These are phyloP conservation scores for Halophytophthora batemanensis DNA, from an alignment of 352 stramenopile species.

Conservation along the genomic window DNA sequence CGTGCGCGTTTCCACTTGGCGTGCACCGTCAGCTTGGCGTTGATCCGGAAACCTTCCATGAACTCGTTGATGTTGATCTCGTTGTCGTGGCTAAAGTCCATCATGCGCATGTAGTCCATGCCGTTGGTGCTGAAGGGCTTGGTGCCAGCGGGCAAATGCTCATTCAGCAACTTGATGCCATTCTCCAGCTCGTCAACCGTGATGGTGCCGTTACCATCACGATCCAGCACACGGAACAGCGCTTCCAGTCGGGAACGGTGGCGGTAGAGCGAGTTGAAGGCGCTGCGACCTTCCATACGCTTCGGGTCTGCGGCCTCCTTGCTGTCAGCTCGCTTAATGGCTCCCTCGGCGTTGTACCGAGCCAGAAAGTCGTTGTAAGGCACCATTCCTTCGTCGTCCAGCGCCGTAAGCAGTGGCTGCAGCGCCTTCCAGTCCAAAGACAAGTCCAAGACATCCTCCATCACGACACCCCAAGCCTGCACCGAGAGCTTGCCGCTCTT, in stretches of 20 bases:
- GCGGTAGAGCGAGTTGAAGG: slow-evolving; percentile 83
- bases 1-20: slow-evolving; percentile 84
- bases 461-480: slow-evolving; percentile 54
- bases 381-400: slow-evolving; percentile 65
- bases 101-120: slow-evolving; percentile 80
- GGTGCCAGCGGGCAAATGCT: slow-evolving; percentile 61
- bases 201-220: slow-evolving; percentile 80
- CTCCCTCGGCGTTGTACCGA: slow-evolving; percentile 70
- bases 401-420: slow-evolving; percentile 68
- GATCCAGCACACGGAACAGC: slow-evolving; percentile 80
- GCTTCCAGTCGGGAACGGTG: slow-evolving; percentile 78
- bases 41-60: slow-evolving; percentile 87
- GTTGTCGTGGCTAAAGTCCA: slow-evolving; percentile 84
- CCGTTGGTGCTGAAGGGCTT: slow-evolving; percentile 72
- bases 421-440: slow-evolving; percentile 77
- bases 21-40: slow-evolving; percentile 80
- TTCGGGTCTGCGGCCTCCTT: slow-evolving; percentile 33
- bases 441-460: slow-evolving; percentile 79
- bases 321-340: slow-evolving; percentile 18
- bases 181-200: slow-evolving; percentile 79
- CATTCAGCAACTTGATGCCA: slow-evolving; percentile 78
- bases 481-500: slow-evolving; percentile 43
- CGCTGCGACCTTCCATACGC: slow-evolving; percentile 49
- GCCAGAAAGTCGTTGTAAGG: slow-evolving; percentile 73
- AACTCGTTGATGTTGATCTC: slow-evolving; percentile 91